Conservation (phyloP, 2,329 filamentous ascomycete genomes). For the Exutisphaerella laricina region DNA sequence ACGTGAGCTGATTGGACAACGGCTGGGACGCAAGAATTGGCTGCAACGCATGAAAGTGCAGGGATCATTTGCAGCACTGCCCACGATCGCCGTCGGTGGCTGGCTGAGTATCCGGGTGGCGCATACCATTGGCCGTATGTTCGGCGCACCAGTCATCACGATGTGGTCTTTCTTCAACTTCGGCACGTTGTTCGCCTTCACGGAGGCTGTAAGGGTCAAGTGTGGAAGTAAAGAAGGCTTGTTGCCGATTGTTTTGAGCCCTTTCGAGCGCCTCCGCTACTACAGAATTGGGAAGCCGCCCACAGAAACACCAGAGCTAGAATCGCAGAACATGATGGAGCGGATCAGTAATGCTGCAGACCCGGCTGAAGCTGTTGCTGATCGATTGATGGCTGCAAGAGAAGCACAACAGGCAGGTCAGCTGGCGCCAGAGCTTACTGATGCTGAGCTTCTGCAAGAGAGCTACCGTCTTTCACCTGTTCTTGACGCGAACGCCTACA, state of each 20-base stretch:
- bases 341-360: not conserved
- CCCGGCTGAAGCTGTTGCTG: slow-evolving; percentile 1
- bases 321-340: not conserved
- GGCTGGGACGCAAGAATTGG: not conserved
- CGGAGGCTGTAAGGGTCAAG: slow-evolving; percentile 28
- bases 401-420: slow-evolving; percentile 2
- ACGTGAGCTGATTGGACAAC: not conserved
- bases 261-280: no score
- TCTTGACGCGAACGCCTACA: slow-evolving; percentile 7
- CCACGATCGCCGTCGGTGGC: not conserved
- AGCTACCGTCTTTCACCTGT: slow-evolving; percentile 2
- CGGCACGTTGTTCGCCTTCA: slow-evolving; percentile 23
- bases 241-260: no score
- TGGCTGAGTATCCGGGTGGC: not conserved
- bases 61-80: not conserved
- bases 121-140: slow-evolving; percentile 14
- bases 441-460: not conserved
- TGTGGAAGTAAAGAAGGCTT: slow-evolving; percentile 26
- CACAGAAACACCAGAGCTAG: not conserved
- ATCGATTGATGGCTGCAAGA: not conserved
- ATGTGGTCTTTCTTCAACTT: slow-evolving; percentile 19
- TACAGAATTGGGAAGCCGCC: slow-evolving; percentile 11
- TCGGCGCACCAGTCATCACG: slow-evolving; percentile 13
- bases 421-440: not conserved
- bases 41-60: not conserved